Evolutionary conservation across 2,329 filamentous ascomycete genomes (phyloP).

Genomic region (Pseudohalonectria lignicola): DNA sequence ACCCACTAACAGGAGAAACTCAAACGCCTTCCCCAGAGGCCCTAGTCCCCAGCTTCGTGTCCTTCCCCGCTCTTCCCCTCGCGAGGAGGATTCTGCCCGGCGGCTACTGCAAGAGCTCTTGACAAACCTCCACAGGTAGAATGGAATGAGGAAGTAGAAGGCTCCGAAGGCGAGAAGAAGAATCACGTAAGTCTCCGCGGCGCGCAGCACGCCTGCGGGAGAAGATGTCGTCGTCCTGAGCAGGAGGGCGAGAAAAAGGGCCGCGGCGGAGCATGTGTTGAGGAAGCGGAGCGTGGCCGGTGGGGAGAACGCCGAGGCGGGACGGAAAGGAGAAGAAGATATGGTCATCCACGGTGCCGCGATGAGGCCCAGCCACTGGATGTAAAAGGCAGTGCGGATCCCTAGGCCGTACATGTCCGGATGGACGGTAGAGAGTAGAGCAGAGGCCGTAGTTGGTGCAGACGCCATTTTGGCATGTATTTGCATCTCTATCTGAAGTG

Average conservation of each 20-base stretch:
- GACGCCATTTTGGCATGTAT: too few relatives aligned
- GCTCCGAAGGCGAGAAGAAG: constrained; percentile 9
- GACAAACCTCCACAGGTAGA: constrained; percentile 11
- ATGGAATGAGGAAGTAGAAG: constrained; percentile 8
- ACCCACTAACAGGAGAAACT: constrained; percentile 4
- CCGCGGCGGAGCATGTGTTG: neutral
- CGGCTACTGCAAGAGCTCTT: too few relatives aligned
- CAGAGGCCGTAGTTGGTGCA: too few relatives aligned
- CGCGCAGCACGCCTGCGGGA: neutral
- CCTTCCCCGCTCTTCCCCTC: too few relatives aligned
- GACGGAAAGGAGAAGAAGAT: too few relatives aligned
- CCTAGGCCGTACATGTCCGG: constrained; percentile 6
- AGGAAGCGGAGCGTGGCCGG: neutral
- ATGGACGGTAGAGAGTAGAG: too few relatives aligned
- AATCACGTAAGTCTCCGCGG: constrained; percentile 9
- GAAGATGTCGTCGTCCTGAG: neutral
- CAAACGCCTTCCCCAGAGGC: constrained; percentile 7
- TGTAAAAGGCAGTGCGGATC: constrained; percentile 5
- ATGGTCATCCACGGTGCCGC: neutral
- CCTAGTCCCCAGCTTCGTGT: too few relatives aligned
- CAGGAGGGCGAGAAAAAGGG: constrained; percentile 3
- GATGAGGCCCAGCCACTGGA: constrained; percentile 5
- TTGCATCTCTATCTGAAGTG: too few relatives aligned
- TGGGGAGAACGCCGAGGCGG: neutral
- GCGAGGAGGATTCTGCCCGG: too few relatives aligned